Evolutionary conservation across 805 yeast genomes (phyloP).

Genomic region (Brettanomyces bruxellensis): DNA sequence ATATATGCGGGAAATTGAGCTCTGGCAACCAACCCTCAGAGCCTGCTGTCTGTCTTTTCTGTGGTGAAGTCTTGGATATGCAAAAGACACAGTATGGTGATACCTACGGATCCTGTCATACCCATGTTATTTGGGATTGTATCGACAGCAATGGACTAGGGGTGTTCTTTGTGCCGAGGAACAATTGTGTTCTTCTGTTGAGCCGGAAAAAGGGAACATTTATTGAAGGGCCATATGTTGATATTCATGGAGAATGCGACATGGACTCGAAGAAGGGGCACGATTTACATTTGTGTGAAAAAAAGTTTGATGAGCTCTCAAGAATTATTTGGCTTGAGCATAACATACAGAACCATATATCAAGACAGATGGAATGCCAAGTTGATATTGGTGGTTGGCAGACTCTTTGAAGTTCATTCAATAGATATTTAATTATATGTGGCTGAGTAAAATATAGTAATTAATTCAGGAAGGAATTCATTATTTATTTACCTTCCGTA

Average conservation of each 20-base stretch:
- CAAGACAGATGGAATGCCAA: constrained; percentile 69
- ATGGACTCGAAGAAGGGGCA: constrained; percentile 64
- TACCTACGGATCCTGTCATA: constrained; percentile 67
- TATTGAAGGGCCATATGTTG: constrained; percentile 74
- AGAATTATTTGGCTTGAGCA: constrained; percentile 71
- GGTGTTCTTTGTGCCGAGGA: constrained; percentile 62
- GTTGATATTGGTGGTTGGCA: constrained; percentile 96
- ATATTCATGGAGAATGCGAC: constrained; percentile 79
- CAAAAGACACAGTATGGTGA: constrained; percentile 53
- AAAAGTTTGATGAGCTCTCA: constrained; percentile 57
- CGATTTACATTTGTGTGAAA: constrained; percentile 55
- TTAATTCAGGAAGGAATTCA: background rate
- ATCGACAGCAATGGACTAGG: constrained; percentile 48
- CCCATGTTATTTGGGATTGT: constrained; percentile 59
- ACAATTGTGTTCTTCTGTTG: constrained; percentile 52
- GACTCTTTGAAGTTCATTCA: constrained; percentile 37
- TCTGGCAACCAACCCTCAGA: constrained; percentile 38
- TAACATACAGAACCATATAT: constrained; percentile 66
- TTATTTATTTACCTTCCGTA: too few species aligned
- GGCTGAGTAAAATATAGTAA: background rate
- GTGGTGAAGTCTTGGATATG: constrained; percentile 61
- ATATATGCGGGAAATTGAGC: constrained; percentile 37
- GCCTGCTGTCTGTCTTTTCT: constrained; percentile 81
- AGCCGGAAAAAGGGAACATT: constrained; percentile 78
- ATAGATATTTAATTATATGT: too few species aligned